phyloP scores from a whole-genome alignment of 1,284 basidiomycete species.

The Trichosporon faecale region DNA sequence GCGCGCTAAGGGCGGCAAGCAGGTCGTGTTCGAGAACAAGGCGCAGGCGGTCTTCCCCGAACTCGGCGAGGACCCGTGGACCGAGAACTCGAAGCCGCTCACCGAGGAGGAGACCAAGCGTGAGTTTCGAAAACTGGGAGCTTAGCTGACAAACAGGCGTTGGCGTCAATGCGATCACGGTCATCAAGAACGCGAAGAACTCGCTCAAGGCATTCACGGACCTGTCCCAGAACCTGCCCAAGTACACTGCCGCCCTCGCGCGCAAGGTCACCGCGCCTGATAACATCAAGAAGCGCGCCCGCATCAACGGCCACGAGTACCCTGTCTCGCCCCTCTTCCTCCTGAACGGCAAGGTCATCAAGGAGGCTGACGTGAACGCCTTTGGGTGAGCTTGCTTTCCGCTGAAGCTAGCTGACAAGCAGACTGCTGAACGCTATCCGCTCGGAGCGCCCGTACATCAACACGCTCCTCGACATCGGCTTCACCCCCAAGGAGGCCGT shows the following conservation, averaged over 20 bases:
- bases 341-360: slow-evolving; percentile 70
- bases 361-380: slow-evolving; percentile 65
- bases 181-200: slow-evolving; percentile 62
- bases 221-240: slow-evolving; percentile 84
- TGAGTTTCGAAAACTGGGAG: slow-evolving; percentile 39
- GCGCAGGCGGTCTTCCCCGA: slow-evolving; percentile 26
- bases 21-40: slow-evolving; percentile 11
- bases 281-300: slow-evolving; percentile 60
- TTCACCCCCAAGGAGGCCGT: slow-evolving; percentile 65
- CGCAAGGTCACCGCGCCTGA: slow-evolving; percentile 58
- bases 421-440: slow-evolving; percentile 68
- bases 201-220: slow-evolving; percentile 64
- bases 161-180: slow-evolving; percentile 67
- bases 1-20: slow-evolving; percentile 7
- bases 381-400: slow-evolving; percentile 57
- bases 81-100: slow-evolving; percentile 61
- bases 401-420: slow-evolving; percentile 21
- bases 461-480: slow-evolving; percentile 62
- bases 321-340: slow-evolving; percentile 55
- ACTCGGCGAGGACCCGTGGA: slow-evolving; percentile 48
- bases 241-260: slow-evolving; percentile 69
- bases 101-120: slow-evolving; percentile 62
- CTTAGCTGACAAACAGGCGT: slow-evolving; percentile 57
- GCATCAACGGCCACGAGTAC: slow-evolving; percentile 53
- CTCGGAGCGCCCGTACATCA: slow-evolving; percentile 67